Evolutionary conservation across 306 rosid genomes (phyloP), one percentile per base, ranked within the genome.

Genomic region (Sindora glabra): DNA sequence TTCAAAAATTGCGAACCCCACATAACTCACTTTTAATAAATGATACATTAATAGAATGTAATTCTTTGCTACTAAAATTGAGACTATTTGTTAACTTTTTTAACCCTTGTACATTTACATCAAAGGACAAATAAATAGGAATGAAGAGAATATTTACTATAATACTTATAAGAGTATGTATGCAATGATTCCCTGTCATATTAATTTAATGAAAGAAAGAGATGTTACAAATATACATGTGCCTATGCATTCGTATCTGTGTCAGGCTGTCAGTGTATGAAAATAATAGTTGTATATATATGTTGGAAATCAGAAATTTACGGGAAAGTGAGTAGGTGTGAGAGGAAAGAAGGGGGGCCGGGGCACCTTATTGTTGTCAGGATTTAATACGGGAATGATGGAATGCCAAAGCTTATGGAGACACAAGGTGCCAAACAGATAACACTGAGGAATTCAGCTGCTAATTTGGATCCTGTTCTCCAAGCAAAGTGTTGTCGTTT

Each of bases 401-500:
- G 48, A 38, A 64, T 56, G 33, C 12, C n/a, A 14, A 26, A 62
- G 10, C 8, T 7, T 53, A 36, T 5, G 42, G 57, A 19, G 59
- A 18, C 55, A 68, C 48, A 22, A 62, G 59, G 23, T 55, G 52
- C 54, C 70, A 67, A 74, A 38, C 22, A 59, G 40, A 24, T 66
- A 66, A 36, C 14, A 66, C 17, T 17, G 25, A 69, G 49, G 56
- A 63, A 68, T 58, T 62, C 32, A 53, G 64, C 26, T 67, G 61
- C 17, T 23, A 53, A 64, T 50, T 73, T 59, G 58, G 74, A 78
- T 78, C 64, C 74, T 65, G 74, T 54, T 40, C 33, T 59, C 16
- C 56, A 48, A 59, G 71, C 74, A 55, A 69, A 49, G 77, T 67
- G 52, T 55, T 65, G 83, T 78, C 83, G 15, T 68, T 78, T 70